phyloP scores from a whole-genome alignment of 1,139 yeast genomes.

The Geotrichum phurueaensis region DNA sequence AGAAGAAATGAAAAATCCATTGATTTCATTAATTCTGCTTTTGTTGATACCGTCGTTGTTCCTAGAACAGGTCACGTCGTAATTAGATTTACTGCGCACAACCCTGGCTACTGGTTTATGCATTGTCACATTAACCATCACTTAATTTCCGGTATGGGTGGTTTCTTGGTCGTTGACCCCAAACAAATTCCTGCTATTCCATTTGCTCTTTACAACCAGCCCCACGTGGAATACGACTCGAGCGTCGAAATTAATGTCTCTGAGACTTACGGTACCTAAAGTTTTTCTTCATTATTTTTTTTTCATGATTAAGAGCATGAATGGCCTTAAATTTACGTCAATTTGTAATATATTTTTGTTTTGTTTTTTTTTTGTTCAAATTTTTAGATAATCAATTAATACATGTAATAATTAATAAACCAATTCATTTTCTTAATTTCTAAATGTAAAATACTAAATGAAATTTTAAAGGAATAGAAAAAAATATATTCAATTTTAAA shows the following conservation, averaged over 20 bases:
- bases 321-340: too few relatives aligned
- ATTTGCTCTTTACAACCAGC: slow-evolving; percentile 9
- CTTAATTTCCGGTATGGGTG: slow-evolving; percentile 39
- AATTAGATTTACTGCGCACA: slow-evolving; percentile 28
- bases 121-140: slow-evolving; percentile 42
- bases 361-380: too few relatives aligned
- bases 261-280: neutral
- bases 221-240: slow-evolving; percentile 10
- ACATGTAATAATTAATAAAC: too few relatives aligned
- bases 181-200: slow-evolving; percentile 11
- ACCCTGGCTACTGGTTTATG: slow-evolving; percentile 32
- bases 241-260: slow-evolving; percentile 3
- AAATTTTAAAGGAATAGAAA: too few relatives aligned
- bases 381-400: too few relatives aligned
- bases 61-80: slow-evolving; percentile 37
- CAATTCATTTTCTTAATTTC: too few relatives aligned
- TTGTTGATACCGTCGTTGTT: slow-evolving; percentile 53
- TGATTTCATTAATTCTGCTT: slow-evolving; percentile 31
- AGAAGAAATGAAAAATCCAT: slow-evolving; percentile 51
- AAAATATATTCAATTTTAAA: too few relatives aligned
- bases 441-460: too few relatives aligned
- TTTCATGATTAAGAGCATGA: too few relatives aligned
- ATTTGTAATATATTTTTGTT: too few relatives aligned
- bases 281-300: too few relatives aligned
- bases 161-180: slow-evolving; percentile 32